phyloP scores from a whole-genome alignment of 345 rosid species.

The Camelina sativa region DNA sequence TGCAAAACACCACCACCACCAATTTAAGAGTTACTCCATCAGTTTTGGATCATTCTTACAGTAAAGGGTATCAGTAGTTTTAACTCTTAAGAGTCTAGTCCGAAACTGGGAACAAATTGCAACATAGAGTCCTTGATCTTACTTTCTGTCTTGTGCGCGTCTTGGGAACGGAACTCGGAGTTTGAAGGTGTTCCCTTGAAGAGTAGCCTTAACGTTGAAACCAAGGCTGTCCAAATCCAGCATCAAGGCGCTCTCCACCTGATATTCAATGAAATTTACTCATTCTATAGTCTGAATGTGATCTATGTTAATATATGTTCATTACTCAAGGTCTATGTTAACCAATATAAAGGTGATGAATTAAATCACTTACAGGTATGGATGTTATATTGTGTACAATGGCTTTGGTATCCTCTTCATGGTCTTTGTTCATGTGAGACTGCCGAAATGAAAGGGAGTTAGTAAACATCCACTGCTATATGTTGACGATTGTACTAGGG shows the following conservation, averaged over 20 bases:
- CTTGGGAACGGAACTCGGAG: constrained; percentile 86
- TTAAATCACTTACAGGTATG: constrained; percentile 60
- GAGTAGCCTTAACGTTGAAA: constrained; percentile 85
- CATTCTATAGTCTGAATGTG: neutral
- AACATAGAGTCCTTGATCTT: constrained; percentile 43
- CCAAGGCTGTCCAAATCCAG: constrained; percentile 93
- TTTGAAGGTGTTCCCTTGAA: constrained; percentile 72
- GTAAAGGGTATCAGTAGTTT: neutral
- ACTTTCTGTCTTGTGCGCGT: constrained; percentile 84
- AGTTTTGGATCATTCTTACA: constrained; percentile 14
- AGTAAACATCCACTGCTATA: neutral
- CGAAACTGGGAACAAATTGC: neutral
- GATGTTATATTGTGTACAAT: constrained; percentile 77
- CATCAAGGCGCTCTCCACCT: constrained; percentile 91
- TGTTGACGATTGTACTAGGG: neutral
- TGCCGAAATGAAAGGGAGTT: constrained; percentile 36
- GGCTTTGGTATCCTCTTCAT: constrained; percentile 81
- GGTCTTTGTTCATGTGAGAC: constrained; percentile 97
- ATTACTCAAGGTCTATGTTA: neutral
- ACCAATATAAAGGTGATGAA: constrained; percentile 4
- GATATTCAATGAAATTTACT: constrained; percentile 31
- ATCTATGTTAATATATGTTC: constrained; percentile 5
- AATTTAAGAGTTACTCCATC: constrained; percentile 9
- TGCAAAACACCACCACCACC: constrained; percentile 42
- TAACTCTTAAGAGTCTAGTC: neutral